Evolutionary conservation across 2,329 filamentous ascomycete genomes (phyloP), one percentile per base, ranked within the genome.

Genomic region (Claviceps cyperi): DNA sequence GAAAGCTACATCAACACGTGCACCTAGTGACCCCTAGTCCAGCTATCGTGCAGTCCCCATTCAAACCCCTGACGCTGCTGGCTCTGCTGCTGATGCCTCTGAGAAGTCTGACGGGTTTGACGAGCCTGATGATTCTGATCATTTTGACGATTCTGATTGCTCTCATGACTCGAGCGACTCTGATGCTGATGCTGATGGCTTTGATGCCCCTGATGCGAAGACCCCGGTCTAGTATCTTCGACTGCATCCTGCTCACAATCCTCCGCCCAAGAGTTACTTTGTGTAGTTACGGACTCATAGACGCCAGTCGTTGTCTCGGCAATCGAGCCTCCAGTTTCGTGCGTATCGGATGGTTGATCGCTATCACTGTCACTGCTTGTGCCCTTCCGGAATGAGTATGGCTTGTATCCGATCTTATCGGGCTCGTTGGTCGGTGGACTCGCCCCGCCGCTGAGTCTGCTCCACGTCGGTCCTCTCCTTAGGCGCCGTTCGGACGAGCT

Each of bases 311-410:
- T 38, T 40, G 40, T 38, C 40, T 44, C 37, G 40, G 32, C 39
- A 2, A 21, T 49, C 5, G 39, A 44, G 40, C 40, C 32, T 24
- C 32, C 45, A 5, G 15, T 14, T 3, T 39, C 46, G 37, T 36
- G 49, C 4, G 41, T 24, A 37, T 49, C 49, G 4, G 43, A n/a
- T 4, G 41, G 43, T 15, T 49, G 49, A 2, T 7, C 17, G 21
- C 14, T 14, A n/a, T 9, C 21, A 2, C 28, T 36, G 0, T 55
- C 46, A 2, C 19, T 35, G 1, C 55, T 47, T 0, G 55, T 50
- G 24, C 48, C 55, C 28, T 50, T 57, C n/a, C 54, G 59, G n/a
- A 60, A 64, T n/a, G 61, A 54, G 49, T 64, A 62, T 9, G 66
- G 62, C 45, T 71, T 55, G 53, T 66, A 59, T 7, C 54, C 54